phyloP scores from a whole-genome alignment of 192 early-diverging fungal species.

The Chytriomyces sp. region DNA sequence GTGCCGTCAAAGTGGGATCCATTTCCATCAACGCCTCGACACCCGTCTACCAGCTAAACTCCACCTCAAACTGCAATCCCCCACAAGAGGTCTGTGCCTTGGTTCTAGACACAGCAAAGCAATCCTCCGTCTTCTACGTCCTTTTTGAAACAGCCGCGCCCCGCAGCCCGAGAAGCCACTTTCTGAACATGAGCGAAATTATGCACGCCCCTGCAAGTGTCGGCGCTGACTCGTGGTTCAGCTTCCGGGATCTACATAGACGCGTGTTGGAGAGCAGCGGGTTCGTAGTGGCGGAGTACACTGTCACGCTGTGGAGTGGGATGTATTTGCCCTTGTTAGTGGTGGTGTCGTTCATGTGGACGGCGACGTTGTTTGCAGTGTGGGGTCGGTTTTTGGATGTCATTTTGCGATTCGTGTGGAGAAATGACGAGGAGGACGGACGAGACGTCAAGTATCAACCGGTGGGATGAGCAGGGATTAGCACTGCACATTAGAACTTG shows the following conservation, averaged over 20 bases:
- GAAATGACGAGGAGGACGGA: too few species aligned
- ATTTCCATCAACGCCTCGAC: neutral
- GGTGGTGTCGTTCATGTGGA: neutral
- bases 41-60: neutral
- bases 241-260: neutral
- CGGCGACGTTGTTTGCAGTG: neutral
- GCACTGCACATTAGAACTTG: too few species aligned
- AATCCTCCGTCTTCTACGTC: neutral
- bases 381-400: neutral
- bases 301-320: neutral
- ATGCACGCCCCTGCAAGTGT: neutral
- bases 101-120: neutral
- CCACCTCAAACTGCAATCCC: neutral
- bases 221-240: neutral
- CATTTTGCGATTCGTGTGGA: too few species aligned
- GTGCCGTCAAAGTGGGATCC: neutral
- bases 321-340: neutral
- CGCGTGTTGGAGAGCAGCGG: neutral
- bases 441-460: too few species aligned
- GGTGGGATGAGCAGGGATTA: too few species aligned
- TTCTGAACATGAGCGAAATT: neutral
- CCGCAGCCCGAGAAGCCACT: neutral
- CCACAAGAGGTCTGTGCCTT: neutral
- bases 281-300: neutral
- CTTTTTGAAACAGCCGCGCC: neutral